Evolutionary conservation across 2,329 filamentous ascomycete genomes (phyloP).

Genomic region (Aspergillaceae sp.): DNA sequence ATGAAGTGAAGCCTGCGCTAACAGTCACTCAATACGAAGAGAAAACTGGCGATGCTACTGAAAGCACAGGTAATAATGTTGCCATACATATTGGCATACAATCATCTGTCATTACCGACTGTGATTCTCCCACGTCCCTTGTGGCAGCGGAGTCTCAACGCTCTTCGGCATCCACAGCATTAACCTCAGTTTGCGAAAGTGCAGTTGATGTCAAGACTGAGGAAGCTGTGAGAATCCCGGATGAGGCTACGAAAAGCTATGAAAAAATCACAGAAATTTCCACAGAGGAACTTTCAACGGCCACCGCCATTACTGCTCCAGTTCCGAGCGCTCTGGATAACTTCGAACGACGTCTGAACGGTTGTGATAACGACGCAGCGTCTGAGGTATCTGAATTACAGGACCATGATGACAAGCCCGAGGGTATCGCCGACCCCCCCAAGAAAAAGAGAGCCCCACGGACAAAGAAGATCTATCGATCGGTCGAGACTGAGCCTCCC

Average conservation of each 20-base stretch:
- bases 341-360: conserved; percentile 7
- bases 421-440: conserved; percentile 9
- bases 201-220: conserved; percentile 14
- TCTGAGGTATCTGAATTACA: conserved; percentile 19
- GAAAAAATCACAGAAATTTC: no score
- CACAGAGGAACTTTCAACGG: no score
- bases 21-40: conserved; percentile 3
- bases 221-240: conserved; percentile 6
- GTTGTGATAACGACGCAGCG: conserved; percentile 12
- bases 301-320: no score
- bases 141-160: conserved; percentile 23
- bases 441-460: conserved; percentile 15
- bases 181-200: conserved; percentile 28
- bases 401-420: conserved; percentile 20
- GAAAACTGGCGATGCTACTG: conserved; percentile 5
- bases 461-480: conserved; percentile 23
- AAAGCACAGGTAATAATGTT: conserved; percentile 1
- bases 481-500: conserved; percentile 29
- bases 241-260: conserved; percentile 2
- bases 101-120: conserved; percentile 11
- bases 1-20: conserved; percentile 7
- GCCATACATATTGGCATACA: conserved; percentile 4
- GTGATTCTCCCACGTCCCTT: conserved; percentile 19
- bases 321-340: conserved; percentile 1
- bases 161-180: conserved; percentile 27